Evolutionary conservation across 768 basidiomycete genomes (phyloP).

Genomic region (Leccinum olivaceopallidum): DNA sequence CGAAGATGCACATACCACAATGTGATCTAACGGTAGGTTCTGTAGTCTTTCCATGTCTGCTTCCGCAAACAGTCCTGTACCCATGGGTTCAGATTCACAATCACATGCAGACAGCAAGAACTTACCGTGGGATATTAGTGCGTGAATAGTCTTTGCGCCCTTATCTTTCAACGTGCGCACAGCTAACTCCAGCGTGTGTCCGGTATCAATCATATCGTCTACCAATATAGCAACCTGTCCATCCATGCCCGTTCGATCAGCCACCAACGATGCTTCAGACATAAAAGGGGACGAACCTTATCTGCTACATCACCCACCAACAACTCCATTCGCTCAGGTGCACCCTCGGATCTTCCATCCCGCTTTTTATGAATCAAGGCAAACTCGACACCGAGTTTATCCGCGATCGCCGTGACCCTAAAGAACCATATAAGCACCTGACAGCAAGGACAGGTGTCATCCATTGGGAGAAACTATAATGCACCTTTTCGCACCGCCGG

Average conservation of each 20-base stretch:
- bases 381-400: constrained; percentile 93
- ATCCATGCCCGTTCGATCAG: constrained; percentile 5
- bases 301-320: constrained; percentile 92
- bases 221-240: constrained; percentile 86
- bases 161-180: constrained; percentile 84
- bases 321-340: constrained; percentile 85
- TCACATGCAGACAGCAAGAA: constrained; percentile 8
- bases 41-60: constrained; percentile 67
- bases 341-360: constrained; percentile 60
- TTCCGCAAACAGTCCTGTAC: constrained; percentile 76
- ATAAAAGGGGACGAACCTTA: constrained; percentile 52
- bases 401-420: constrained; percentile 92
- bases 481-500: constrained; percentile 97
- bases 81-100: constrained; percentile 7
- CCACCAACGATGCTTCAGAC: neutral
- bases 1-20: constrained; percentile 62
- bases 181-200: constrained; percentile 84
- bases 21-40: constrained; percentile 73
- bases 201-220: constrained; percentile 99
- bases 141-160: constrained; percentile 85
- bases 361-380: constrained; percentile 94
- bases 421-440: constrained; percentile 6
- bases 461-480: constrained; percentile 38
- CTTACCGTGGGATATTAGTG: constrained; percentile 89
- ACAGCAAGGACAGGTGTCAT: neutral